Evolutionary conservation across 495 filamentous ascomycete species (phyloP).

Genomic region (Penicillium pancosmium): DNA sequence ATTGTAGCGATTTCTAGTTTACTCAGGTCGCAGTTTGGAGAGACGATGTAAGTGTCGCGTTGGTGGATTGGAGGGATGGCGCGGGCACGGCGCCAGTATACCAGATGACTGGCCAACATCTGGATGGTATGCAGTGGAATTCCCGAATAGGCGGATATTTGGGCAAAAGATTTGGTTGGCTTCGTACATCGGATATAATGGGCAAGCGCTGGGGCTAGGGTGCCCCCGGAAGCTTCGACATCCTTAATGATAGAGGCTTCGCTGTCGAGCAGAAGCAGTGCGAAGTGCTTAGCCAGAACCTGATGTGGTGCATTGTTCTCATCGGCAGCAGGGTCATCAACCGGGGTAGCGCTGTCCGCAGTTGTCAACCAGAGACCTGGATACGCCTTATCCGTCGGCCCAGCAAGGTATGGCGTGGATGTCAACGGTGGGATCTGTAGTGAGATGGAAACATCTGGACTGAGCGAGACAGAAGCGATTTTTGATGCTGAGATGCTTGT

Average conservation of each 20-base stretch:
- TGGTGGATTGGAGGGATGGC: constrained; percentile 90
- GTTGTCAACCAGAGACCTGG: constrained; percentile 85
- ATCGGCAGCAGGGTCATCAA: constrained; percentile 63
- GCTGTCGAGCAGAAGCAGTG: constrained; percentile 81
- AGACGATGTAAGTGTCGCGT: constrained; percentile 90
- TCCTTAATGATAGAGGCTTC: constrained; percentile 80
- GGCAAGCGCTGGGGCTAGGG: constrained; percentile 69
- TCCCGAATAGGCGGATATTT: constrained; percentile 71
- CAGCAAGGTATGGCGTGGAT: constrained; percentile 72
- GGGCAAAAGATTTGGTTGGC: constrained; percentile 82
- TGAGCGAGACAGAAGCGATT: constrained; percentile 73
- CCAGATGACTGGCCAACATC: constrained; percentile 83
- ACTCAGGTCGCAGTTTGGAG: constrained; percentile 83
- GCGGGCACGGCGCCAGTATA: constrained; percentile 91
- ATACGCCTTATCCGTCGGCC: constrained; percentile 62
- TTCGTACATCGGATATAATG: constrained; percentile 84
- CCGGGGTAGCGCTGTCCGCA: constrained; percentile 68
- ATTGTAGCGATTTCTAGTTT: constrained; percentile 69
- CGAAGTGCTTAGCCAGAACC: constrained; percentile 80
- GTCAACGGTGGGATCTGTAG: constrained; percentile 84
- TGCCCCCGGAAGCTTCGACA: constrained; percentile 74
- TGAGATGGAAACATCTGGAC: constrained; percentile 65
- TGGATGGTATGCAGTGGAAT: constrained; percentile 80
- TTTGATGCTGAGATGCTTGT: constrained; percentile 77
- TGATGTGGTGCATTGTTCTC: constrained; percentile 52